Conservation (phyloP, 2,329 filamentous ascomycete genomes). For the Diplocarpon rosae region DNA sequence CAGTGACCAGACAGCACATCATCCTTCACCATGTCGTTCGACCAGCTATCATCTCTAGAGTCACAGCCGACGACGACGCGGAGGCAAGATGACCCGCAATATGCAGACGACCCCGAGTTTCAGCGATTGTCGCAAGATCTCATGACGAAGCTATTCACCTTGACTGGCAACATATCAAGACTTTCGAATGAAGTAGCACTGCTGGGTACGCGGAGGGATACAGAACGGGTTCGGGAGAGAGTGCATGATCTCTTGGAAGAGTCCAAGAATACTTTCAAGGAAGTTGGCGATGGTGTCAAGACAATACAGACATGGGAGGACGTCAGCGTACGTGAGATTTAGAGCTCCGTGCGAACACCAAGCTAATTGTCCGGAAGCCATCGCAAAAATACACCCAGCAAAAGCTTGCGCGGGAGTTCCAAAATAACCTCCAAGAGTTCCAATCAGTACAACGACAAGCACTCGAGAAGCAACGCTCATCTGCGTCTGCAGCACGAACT, state of each 20-base stretch:
- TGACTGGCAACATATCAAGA: slow-evolving; percentile 79
- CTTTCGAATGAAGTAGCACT: slow-evolving; percentile 76
- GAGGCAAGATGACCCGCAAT: slow-evolving; percentile 59
- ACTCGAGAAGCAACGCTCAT: slow-evolving; percentile 85
- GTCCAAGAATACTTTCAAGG: slow-evolving; percentile 76
- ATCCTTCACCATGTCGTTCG: slow-evolving; percentile 65
- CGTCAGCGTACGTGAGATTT: slow-evolving; percentile 49
- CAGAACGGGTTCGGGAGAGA: slow-evolving; percentile 78
- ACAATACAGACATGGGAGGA: slow-evolving; percentile 81
- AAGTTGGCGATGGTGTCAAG: slow-evolving; percentile 89
- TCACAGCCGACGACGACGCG: slow-evolving; percentile 61
- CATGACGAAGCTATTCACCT: slow-evolving; percentile 77
- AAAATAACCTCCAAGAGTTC: slow-evolving; percentile 79
- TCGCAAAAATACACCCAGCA: slow-evolving; percentile 94
- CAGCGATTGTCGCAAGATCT: slow-evolving; percentile 69
- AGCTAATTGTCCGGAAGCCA: slow-evolving; percentile 42
- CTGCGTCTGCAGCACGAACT: slow-evolving; percentile 69
- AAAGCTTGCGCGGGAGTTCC: slow-evolving; percentile 89
- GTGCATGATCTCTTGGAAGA: slow-evolving; percentile 83
- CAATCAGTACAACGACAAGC: slow-evolving; percentile 83
- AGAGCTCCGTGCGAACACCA: not conserved
- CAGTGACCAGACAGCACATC: not conserved
- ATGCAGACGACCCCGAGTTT: slow-evolving; percentile 90
- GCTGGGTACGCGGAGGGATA: slow-evolving; percentile 83
- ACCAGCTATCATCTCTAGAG: slow-evolving; percentile 75